Conservation (phyloP, 805 yeast genomes). For the Hanseniaspora meyeri region DNA sequence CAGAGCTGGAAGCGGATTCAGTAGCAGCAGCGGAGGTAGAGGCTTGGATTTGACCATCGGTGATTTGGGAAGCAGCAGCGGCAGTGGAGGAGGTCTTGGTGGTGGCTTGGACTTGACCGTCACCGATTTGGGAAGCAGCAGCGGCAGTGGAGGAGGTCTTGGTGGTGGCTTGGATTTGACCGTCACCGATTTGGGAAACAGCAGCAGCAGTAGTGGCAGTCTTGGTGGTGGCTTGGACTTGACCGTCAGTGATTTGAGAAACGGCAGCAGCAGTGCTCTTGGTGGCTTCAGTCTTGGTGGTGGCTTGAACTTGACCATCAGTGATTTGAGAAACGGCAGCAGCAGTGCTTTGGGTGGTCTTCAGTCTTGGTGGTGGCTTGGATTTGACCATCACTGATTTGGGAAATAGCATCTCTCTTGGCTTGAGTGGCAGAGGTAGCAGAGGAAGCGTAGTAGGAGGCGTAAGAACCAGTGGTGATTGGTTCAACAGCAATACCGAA, state of each 20-base stretch:
- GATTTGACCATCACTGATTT: slow-evolving; percentile 28
- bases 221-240: too few species aligned
- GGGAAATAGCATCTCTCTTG: slow-evolving; percentile 29
- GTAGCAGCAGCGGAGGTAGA: slow-evolving; percentile 24
- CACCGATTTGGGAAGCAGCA: slow-evolving; percentile 15
- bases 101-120: slow-evolving; percentile 23
- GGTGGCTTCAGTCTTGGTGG: too few species aligned
- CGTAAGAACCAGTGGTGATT: slow-evolving; percentile 24
- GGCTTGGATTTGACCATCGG: slow-evolving; percentile 14
- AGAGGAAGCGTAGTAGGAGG: slow-evolving; percentile 25
- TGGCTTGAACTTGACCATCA: too few species aligned
- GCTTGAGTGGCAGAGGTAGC: slow-evolving; percentile 26
- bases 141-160: slow-evolving; percentile 25
- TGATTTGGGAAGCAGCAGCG: slow-evolving; percentile 16
- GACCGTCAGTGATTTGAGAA: too few species aligned
- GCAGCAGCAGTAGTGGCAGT: slow-evolving; percentile 20
- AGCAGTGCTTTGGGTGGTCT: slow-evolving; percentile 12
- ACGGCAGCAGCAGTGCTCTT: too few species aligned
- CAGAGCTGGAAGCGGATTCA: slow-evolving; percentile 22
- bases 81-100: slow-evolving; percentile 26
- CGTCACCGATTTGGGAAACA: slow-evolving; percentile 17
- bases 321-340: slow-evolving; percentile 31
- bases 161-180: slow-evolving; percentile 27
- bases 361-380: slow-evolving; percentile 28
- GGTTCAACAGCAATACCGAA: slow-evolving; percentile 63